Evolutionary conservation across 148 eudicot genomes (phyloP).

Genomic region (Nyssa sinensis): DNA sequence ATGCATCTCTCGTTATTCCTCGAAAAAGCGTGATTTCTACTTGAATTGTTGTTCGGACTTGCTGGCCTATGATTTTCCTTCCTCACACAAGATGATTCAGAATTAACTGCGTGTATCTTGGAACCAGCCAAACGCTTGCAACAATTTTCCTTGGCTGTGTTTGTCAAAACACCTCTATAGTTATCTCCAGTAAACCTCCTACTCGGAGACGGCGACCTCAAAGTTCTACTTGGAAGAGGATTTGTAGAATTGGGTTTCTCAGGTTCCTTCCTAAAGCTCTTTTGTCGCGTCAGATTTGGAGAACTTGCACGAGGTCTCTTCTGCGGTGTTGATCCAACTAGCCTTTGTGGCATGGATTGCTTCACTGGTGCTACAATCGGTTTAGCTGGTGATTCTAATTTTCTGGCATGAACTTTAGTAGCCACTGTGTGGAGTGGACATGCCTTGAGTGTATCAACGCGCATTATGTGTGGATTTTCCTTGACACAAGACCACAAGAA

Average conservation of each 20-base stretch:
- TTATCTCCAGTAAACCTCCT: constrained; percentile 38
- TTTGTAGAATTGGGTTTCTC: constrained; percentile 19
- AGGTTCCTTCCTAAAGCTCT: constrained; percentile 56
- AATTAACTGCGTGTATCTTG: not conserved
- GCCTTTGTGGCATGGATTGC: not conserved
- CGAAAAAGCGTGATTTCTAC: constrained; percentile 19
- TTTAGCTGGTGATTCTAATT: constrained; percentile 7
- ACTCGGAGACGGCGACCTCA: constrained; percentile 68
- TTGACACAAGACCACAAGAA: constrained; percentile 48
- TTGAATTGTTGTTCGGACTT: constrained; percentile 37
- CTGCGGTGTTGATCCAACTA: constrained; percentile 23
- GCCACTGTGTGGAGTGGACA: too few relatives aligned
- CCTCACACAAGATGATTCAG: constrained; percentile 14
- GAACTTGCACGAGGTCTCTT: constrained; percentile 64
- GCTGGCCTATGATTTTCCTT: constrained; percentile 32
- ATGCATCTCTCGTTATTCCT: constrained; percentile 28
- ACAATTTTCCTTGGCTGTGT: not conserved
- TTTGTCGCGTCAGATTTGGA: constrained; percentile 56
- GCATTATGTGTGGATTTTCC: constrained; percentile 47
- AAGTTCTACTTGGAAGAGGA: constrained; percentile 44
- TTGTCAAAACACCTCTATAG: not conserved
- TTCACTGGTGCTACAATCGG: constrained; percentile 18
- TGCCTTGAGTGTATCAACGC: constrained; percentile 2
- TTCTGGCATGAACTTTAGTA: constrained; percentile 8
- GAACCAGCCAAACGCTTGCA: not conserved